Percentiles rank a stretch among this genome's conserved stretches.
These are phyloP conservation scores for Chrysanthemum lavandulifolium DNA, from an alignment of 129 eudicot genomes.

Conservation along the genomic window DNA sequence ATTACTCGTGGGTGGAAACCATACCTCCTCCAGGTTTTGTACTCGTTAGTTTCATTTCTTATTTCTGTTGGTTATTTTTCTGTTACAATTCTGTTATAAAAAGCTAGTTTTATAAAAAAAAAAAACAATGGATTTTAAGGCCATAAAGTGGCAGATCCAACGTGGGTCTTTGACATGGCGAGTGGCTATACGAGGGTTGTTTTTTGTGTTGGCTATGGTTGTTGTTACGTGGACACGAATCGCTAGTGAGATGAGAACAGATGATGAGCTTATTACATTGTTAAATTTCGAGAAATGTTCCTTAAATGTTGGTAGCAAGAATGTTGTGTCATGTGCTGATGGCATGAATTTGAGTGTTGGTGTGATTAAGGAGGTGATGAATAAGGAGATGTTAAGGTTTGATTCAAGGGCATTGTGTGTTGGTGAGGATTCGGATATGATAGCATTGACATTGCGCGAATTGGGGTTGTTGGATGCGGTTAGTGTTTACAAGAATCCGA, in stretches of 20 bases:
- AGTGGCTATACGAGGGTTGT: constrained; percentile 46
- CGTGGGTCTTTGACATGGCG: constrained; percentile 73
- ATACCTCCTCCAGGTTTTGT: constrained; percentile 99
- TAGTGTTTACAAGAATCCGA: constrained; percentile 57
- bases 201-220: constrained; percentile 51
- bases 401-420: constrained; percentile 61
- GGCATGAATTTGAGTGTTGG: constrained; percentile 45
- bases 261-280: constrained; percentile 30
- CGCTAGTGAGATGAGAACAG: constrained; percentile 38
- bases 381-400: constrained; percentile 46
- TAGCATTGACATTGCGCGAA: constrained; percentile 44
- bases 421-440: constrained; percentile 52
- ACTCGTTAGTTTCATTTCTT: constrained; percentile 59
- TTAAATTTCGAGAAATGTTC: constrained; percentile 49
- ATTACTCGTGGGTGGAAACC: constrained; percentile 99
- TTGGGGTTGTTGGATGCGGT: constrained; percentile 54
- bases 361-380: constrained; percentile 71
- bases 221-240: constrained; percentile 55
- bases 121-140: constrained; percentile 45
- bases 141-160: constrained; percentile 63
- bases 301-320: constrained; percentile 25
- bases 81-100: constrained; percentile 11
- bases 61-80: constrained; percentile 19
- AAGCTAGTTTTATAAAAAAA: background rate
- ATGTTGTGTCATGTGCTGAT: constrained; percentile 28